Evolutionary conservation across 306 rosid species (phyloP).

Genomic region (Ziziphus jujuba): DNA sequence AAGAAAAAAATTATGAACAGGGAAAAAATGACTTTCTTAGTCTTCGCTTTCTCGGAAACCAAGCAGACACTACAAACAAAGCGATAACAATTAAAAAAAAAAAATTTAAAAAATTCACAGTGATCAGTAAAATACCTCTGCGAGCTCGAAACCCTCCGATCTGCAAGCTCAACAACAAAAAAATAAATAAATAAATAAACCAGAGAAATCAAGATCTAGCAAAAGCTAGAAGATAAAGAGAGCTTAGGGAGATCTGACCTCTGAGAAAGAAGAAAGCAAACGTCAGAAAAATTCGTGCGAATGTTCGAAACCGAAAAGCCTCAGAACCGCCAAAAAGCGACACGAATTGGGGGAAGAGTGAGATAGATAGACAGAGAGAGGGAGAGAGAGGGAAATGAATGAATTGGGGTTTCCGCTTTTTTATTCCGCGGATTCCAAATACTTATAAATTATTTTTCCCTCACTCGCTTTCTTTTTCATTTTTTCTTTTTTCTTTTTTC

Average conservation of each 20-base stretch:
- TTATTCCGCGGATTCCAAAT: slow-evolving; percentile 49
- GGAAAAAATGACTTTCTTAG: neutral
- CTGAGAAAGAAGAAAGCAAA: slow-evolving; percentile 9
- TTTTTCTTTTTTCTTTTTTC: too few relatives aligned
- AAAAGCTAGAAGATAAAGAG: slow-evolving; percentile 10
- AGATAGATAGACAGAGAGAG: slow-evolving; percentile 15
- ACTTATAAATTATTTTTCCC: neutral
- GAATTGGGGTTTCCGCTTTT: neutral
- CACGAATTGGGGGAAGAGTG: slow-evolving; percentile 28
- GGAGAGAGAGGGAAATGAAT: slow-evolving; percentile 11
- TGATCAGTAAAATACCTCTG: slow-evolving; percentile 23
- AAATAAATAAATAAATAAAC: neutral
- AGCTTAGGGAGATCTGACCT: slow-evolving; percentile 47
- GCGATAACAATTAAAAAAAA: neutral
- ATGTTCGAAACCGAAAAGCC: slow-evolving; percentile 58
- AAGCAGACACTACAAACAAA: slow-evolving; percentile 24
- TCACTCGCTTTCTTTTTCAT: too few relatives aligned
- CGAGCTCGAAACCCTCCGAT: slow-evolving; percentile 41
- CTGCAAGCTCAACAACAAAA: slow-evolving; percentile 6
- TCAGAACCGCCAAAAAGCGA: slow-evolving; percentile 72
- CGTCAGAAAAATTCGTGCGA: slow-evolving; percentile 38
- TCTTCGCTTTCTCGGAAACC: slow-evolving; percentile 26
- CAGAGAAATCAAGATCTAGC: slow-evolving; percentile 16
- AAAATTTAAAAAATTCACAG: slow-evolving; percentile 24
- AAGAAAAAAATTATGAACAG: neutral